Conservation (phyloP, 176 grass and related monocot genomes). For the Puya raimondii region DNA sequence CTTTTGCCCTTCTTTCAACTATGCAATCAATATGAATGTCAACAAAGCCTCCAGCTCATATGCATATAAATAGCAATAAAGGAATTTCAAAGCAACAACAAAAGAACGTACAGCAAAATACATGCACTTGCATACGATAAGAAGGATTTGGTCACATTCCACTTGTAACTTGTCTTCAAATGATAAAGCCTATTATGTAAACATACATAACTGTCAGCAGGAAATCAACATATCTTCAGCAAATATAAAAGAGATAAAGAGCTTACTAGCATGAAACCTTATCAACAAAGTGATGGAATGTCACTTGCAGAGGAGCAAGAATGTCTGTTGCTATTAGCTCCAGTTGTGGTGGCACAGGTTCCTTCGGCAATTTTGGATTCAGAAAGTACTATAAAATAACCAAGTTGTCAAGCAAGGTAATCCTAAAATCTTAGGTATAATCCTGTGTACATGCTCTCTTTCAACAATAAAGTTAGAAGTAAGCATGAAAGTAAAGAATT, state of each 20-base stretch:
- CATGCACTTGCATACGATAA: slow-evolving; percentile 89
- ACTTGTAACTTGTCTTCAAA: slow-evolving; percentile 24
- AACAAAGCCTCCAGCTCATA: neutral
- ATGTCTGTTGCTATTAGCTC: slow-evolving; percentile 76
- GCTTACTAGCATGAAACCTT: slow-evolving; percentile 42
- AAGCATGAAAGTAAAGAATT: neutral
- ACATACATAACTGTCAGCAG: slow-evolving; percentile 18
- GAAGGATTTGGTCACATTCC: slow-evolving; percentile 64
- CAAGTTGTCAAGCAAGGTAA: slow-evolving; percentile 10
- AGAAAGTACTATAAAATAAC: slow-evolving; percentile 64
- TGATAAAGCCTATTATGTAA: slow-evolving; percentile 46
- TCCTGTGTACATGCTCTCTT: neutral
- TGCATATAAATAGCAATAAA: slow-evolving; percentile 4
- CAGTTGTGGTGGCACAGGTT: slow-evolving; percentile 72
- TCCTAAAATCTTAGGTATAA: neutral
- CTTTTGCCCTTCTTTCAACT: too few species aligned
- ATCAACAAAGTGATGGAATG: slow-evolving; percentile 60
- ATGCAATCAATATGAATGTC: too few species aligned
- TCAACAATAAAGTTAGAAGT: neutral
- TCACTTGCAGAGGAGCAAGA: slow-evolving; percentile 76
- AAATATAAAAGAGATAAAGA: slow-evolving; percentile 6
- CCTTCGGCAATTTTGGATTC: slow-evolving; percentile 76
- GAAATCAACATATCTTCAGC: slow-evolving; percentile 8
- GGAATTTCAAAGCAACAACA: slow-evolving; percentile 5
- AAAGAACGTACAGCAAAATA: slow-evolving; percentile 66